Base-by-base conservation (phyloP, 345 rosid species). In the Ceriops zippeliana region DNA sequence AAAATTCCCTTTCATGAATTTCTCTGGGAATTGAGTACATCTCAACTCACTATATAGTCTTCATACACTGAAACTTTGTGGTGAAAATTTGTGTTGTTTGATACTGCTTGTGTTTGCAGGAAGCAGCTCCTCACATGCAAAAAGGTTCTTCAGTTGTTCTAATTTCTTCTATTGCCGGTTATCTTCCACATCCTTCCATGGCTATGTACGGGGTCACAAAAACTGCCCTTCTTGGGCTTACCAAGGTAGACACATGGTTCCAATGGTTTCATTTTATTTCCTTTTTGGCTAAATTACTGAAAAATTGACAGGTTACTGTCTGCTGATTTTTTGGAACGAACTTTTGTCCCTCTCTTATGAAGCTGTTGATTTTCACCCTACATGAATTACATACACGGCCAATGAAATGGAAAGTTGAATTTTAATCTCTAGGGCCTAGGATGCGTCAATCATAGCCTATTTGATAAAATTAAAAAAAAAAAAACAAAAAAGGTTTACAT, bases 151-250 rank as follows among this genome's bases (percentile, higher is more conserved):
- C 97, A 0, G 82, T 95, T 64, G 71, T 95, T 74, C 77, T 91
- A 37, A 80, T 90, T 74, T 84, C 99, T 57, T 95, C 99, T 1
- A 83, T 88, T 66, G 72, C 85, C 65, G 99, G 82, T 47, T 95
- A 79, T 74, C 73, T 62, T 22, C 99, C 96, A 5, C 84, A 72
- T 34, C n/a, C 80, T 51, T 61, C 92, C 52, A 77, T 87, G 89
- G 85, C 83, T 70, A 90, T 95, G 96, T 95, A 95, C 73, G 99
- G 96, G 22, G 96, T 95, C 47, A 88, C 96, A 9, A 95, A 95
- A 81, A 95, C 99, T 0, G 96, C 99, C 54, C 89, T 91, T 73
- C 85, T 95, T 28, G 99, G 97, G 31, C 82, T 95, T 30, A 87
- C 90, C 49, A 95, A 95, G 92, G 99, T 91, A 64, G 9, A 74